phyloP scores from a whole-genome alignment of 2,329 filamentous ascomycete species.

The Camillea tinctor region DNA sequence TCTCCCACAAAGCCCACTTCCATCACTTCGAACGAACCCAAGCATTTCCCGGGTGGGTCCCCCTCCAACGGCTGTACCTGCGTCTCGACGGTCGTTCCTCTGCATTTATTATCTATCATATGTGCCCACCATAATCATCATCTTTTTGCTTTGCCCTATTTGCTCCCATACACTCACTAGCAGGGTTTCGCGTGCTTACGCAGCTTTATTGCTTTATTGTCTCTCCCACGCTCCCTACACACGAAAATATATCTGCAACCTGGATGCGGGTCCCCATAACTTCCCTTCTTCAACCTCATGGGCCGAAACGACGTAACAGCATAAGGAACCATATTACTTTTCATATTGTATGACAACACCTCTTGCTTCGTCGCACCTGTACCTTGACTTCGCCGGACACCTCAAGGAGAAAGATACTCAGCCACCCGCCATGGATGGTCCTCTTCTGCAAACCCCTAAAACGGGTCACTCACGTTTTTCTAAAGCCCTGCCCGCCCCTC shows the following conservation, averaged over 20 bases:
- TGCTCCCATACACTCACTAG: constrained; percentile 13
- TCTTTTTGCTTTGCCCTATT: constrained; percentile 1
- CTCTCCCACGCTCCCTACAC: background rate
- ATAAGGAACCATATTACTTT: constrained; percentile 17
- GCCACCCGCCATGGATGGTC: constrained; percentile 24
- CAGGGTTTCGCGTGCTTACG: constrained; percentile 6
- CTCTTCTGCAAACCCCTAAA: constrained; percentile 33
- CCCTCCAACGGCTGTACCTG: constrained; percentile 26
- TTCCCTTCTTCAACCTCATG: constrained; percentile 20
- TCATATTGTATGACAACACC: constrained; percentile 22
- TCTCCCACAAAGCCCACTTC: constrained; percentile 6
- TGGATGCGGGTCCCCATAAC: constrained; percentile 18
- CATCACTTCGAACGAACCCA: constrained; percentile 9
- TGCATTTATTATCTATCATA: background rate
- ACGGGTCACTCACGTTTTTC: constrained; percentile 56
- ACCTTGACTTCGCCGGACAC: constrained; percentile 10
- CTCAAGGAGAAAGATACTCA: too few relatives aligned
- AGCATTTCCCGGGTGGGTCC: constrained; percentile 21
- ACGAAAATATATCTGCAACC: constrained; percentile 23
- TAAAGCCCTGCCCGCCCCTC: constrained; percentile 55
- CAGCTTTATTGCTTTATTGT: constrained; percentile 7
- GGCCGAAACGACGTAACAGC: constrained; percentile 20
- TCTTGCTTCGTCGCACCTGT: constrained; percentile 16
- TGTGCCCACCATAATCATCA: background rate
- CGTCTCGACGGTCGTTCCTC: constrained; percentile 20